Conservation (phyloP, 1,284 basidiomycete genomes). For the Cryptococcus sp. region DNA sequence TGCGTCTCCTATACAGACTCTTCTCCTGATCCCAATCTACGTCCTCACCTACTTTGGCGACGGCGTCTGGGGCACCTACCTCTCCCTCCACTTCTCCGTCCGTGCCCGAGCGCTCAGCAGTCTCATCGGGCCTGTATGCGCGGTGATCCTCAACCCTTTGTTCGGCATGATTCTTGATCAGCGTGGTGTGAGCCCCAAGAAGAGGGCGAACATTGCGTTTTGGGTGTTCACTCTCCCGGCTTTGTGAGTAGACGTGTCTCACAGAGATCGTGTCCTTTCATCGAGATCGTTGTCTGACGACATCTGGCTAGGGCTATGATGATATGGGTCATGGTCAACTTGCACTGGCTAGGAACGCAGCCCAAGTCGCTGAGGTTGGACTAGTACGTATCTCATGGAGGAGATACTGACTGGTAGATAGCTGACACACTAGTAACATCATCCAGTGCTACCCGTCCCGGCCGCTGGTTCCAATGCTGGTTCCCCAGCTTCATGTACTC, state of each 20-base stretch:
- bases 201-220: slow-evolving; percentile 3
- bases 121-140: slow-evolving; percentile 11
- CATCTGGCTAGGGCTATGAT: neutral
- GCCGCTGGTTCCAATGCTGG: neutral
- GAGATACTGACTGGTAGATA: neutral
- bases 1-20: neutral
- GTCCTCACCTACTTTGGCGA: slow-evolving; percentile 18
- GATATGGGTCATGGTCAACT: slow-evolving; percentile 6
- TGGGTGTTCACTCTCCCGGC: slow-evolving; percentile 3
- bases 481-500: neutral
- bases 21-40: slow-evolving; percentile 9
- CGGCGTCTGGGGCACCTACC: slow-evolving; percentile 16
- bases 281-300: neutral
- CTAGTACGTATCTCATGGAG: neutral
- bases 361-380: slow-evolving; percentile 1
- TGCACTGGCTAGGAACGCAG: slow-evolving; percentile 2
- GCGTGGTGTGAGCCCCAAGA: neutral
- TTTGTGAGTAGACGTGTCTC: neutral
- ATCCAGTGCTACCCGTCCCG: neutral
- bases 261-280: too few relatives aligned
- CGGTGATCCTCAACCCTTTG: slow-evolving; percentile 1
- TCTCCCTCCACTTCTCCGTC: slow-evolving; percentile 19
- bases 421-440: neutral
- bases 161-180: slow-evolving; percentile 4
- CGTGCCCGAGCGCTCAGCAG: slow-evolving; percentile 22